Evolutionary conservation across 768 basidiomycete species (phyloP).

Genomic region (Plicaturopsis crispa): DNA sequence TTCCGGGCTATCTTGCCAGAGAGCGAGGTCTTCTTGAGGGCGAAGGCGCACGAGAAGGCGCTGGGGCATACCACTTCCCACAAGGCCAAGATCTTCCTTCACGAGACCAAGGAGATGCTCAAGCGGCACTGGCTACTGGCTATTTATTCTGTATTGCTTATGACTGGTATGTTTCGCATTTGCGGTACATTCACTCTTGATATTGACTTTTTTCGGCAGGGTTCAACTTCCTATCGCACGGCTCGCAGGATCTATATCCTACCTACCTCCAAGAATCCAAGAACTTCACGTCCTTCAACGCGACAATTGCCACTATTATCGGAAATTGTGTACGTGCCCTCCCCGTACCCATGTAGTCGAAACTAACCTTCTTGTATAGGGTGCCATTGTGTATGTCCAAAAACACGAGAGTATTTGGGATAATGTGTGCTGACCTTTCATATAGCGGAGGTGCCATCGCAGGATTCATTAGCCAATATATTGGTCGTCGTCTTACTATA

Average conservation of each 20-base stretch:
- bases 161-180: constrained; percentile 43
- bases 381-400: constrained; percentile 33
- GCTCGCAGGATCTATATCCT: constrained; percentile 73
- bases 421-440: constrained; percentile 9
- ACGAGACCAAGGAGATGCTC: constrained; percentile 69
- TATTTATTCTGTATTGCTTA: constrained; percentile 77
- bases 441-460: constrained; percentile 61
- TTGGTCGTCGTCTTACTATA: constrained; percentile 82
- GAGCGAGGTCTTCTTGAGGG: constrained; percentile 63
- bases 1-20: constrained; percentile 71
- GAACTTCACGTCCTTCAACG: constrained; percentile 43
- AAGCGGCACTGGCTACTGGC: constrained; percentile 76
- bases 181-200: neutral
- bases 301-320: constrained; percentile 78
- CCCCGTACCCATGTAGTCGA: too few species aligned
- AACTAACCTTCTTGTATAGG: constrained; percentile 20
- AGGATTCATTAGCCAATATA: constrained; percentile 64
- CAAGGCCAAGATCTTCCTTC: constrained; percentile 67
- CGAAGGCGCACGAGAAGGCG: constrained; percentile 45
- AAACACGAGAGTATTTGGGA: neutral
- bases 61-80: constrained; percentile 25
- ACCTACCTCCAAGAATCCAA: constrained; percentile 65
- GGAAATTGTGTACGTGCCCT: constrained; percentile 49
- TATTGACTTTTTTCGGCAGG: constrained; percentile 23
- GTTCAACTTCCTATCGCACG: constrained; percentile 76